Conservation (phyloP, 495 filamentous ascomycete species). For the Cercophora scortea region DNA sequence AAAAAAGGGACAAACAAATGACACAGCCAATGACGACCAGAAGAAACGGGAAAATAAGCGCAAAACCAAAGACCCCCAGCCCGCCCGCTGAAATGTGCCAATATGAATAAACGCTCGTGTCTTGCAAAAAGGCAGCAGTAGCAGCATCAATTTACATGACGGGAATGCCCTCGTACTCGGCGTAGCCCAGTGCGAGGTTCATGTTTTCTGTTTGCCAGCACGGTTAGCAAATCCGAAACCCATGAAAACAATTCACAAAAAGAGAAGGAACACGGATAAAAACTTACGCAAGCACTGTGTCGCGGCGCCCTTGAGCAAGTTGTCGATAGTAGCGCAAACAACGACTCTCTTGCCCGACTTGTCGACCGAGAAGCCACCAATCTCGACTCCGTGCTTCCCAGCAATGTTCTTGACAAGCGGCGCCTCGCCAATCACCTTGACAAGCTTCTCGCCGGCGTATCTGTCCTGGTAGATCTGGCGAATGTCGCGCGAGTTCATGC, state of each 20-base stretch:
- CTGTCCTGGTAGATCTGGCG: constrained; percentile 92
- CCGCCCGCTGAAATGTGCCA: too few species aligned
- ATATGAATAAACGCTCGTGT: too few species aligned
- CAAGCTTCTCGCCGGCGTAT: constrained; percentile 89
- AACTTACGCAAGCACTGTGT: constrained; percentile 89
- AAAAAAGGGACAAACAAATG: too few species aligned
- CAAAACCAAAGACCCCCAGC: too few species aligned
- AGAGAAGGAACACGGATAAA: constrained; percentile 3
- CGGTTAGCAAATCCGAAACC: constrained; percentile 12
- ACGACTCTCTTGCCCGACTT: constrained; percentile 83
- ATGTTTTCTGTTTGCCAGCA: constrained; percentile 67
- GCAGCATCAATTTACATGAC: constrained; percentile 18
- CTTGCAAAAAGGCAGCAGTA: too few species aligned
- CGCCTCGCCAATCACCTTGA: constrained; percentile 84
- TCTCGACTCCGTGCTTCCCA: constrained; percentile 86
- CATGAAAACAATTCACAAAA: neutral
- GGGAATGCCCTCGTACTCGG: constrained; percentile 88
- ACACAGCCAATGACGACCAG: too few species aligned
- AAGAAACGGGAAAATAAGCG: too few species aligned
- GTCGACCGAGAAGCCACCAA: constrained; percentile 92
- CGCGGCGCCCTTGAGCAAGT: constrained; percentile 90
- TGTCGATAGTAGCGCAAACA: constrained; percentile 95
- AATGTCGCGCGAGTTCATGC: constrained; percentile 85
- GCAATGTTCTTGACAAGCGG: constrained; percentile 84
- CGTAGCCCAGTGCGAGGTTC: constrained; percentile 91